phyloP scores from a whole-genome alignment of 768 basidiomycete species.

The Filobasidium wieringae region DNA sequence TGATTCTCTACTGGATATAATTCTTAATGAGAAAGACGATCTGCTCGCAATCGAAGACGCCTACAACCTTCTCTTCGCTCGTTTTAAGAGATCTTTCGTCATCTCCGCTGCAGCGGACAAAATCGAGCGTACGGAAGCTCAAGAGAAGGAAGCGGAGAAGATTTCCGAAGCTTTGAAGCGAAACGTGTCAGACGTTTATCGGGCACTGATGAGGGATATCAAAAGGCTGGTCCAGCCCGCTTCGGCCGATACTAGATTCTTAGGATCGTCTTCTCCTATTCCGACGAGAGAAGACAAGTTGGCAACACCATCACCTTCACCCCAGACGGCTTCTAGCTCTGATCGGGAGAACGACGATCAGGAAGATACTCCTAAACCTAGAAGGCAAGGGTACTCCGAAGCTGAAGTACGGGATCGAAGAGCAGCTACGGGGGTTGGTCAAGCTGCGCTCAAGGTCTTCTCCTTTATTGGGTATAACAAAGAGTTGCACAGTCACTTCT shows the following conservation, averaged over 20 bases:
- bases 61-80: slow-evolving; percentile 23
- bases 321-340: not conserved
- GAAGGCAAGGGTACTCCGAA: slow-evolving; percentile 30
- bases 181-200: slow-evolving; percentile 3
- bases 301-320: slow-evolving; percentile 6
- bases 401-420: slow-evolving; percentile 32
- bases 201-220: slow-evolving; percentile 30
- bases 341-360: not conserved
- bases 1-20: slow-evolving; percentile 28
- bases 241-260: not conserved
- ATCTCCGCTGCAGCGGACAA: not conserved
- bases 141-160: not conserved
- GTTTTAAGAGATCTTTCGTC: slow-evolving; percentile 17
- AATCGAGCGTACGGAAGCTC: not conserved
- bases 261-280: slow-evolving; percentile 2
- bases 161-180: not conserved
- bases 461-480: slow-evolving; percentile 20
- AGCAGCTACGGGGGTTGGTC: slow-evolving; percentile 32
- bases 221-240: slow-evolving; percentile 20
- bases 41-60: slow-evolving; percentile 38
- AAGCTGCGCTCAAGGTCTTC: slow-evolving; percentile 26
- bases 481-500: slow-evolving; percentile 23
- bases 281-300: not conserved
- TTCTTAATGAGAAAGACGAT: slow-evolving; percentile 31
- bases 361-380: not conserved